These are phyloP conservation scores for Penicillium sp. DNA, from an alignment of 2,329 filamentous ascomycete genomes.

Conservation along the genomic window DNA sequence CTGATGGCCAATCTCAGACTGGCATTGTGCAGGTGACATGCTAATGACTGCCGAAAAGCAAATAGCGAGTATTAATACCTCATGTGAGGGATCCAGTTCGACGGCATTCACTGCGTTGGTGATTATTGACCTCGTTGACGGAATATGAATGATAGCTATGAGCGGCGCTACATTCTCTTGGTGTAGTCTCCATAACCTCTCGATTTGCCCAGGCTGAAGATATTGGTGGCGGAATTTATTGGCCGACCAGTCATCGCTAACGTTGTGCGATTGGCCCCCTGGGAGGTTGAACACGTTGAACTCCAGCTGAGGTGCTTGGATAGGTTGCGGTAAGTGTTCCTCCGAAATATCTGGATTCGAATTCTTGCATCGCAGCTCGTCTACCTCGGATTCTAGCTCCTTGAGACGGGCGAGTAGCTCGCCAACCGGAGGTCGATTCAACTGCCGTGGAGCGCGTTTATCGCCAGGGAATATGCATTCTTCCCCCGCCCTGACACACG, in stretches of 20 bases:
- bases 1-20: constrained; percentile 4
- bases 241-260: not conserved
- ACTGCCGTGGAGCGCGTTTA: constrained; percentile 22
- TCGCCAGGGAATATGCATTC: constrained; percentile 23
- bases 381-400: constrained; percentile 24
- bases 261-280: not conserved
- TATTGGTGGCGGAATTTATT: not conserved
- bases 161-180: constrained; percentile 25
- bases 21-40: constrained; percentile 14
- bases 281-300: not conserved
- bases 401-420: constrained; percentile 21
- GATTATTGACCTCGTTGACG: constrained; percentile 9
- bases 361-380: constrained; percentile 10
- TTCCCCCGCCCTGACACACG: constrained; percentile 16
- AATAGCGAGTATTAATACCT: constrained; percentile 17
- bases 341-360: not conserved
- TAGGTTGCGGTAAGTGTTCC: not conserved
- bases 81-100: not conserved
- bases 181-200: constrained; percentile 22
- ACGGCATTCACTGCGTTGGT: not conserved
- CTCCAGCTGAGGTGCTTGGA: not conserved
- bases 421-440: constrained; percentile 24
- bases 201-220: constrained; percentile 5
- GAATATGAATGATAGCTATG: constrained; percentile 22
- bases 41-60: constrained; percentile 24